These are phyloP conservation scores for Sporormia fimetaria DNA, from an alignment of 495 filamentous ascomycete species.

Conservation along the genomic window DNA sequence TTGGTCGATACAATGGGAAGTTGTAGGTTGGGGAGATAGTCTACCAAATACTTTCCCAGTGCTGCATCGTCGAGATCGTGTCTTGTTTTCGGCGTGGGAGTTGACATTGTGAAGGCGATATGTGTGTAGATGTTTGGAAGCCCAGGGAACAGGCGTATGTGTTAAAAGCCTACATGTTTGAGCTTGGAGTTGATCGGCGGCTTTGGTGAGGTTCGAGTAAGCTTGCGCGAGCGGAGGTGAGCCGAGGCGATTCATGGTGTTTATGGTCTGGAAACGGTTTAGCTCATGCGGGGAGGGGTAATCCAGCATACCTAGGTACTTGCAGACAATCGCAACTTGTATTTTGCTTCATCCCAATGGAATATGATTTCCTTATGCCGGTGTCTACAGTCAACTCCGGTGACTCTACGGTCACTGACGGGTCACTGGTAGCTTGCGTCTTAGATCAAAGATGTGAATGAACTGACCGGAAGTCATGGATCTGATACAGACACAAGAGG, in stretches of 20 bases:
- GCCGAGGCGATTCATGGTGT: slow-evolving; percentile 4
- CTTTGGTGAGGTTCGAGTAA: slow-evolving; percentile 7
- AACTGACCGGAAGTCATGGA: too few relatives aligned
- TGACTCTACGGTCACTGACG: too few relatives aligned
- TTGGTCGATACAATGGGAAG: slow-evolving; percentile 18
- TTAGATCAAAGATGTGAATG: too few relatives aligned
- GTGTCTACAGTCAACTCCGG: too few relatives aligned
- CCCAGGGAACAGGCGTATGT: neutral
- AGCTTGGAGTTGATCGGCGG: neutral
- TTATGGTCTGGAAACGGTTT: neutral
- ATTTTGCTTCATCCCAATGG: too few relatives aligned
- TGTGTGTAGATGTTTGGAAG: neutral
- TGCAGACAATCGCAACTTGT: too few relatives aligned
- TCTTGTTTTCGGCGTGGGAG: slow-evolving; percentile 1
- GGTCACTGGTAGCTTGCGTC: too few relatives aligned
- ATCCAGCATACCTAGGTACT: too few relatives aligned
- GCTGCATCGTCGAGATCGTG: slow-evolving; percentile 18
- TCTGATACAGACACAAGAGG: too few relatives aligned
- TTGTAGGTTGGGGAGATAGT: slow-evolving; percentile 9
- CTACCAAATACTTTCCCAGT: slow-evolving; percentile 12
- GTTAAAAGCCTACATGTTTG: neutral
- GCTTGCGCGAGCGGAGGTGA: slow-evolving; percentile 8
- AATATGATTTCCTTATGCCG: too few relatives aligned
- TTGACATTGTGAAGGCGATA: neutral
- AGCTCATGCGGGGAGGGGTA: slow-evolving; percentile 6